A percentile compares a stretch with the other conserved stretches of the same genome.
Conservation (phyloP, 768 basidiomycete species). For the Calocybe cyanea region DNA sequence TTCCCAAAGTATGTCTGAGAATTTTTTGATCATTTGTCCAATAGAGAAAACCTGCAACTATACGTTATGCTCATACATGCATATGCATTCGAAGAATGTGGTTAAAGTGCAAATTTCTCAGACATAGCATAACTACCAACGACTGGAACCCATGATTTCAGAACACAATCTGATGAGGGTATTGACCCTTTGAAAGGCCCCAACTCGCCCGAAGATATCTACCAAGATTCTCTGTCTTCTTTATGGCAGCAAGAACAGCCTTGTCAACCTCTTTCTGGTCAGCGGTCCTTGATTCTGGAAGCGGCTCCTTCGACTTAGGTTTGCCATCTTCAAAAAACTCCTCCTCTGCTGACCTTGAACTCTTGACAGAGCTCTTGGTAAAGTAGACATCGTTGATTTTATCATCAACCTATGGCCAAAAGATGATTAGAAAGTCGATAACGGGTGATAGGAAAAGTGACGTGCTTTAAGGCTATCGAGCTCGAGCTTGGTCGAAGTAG, state of each 20-base stretch:
- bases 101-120: constrained; percentile 35
- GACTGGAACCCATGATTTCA: constrained; percentile 35
- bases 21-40: too few relatives aligned
- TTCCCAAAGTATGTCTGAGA: too few relatives aligned
- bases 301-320: constrained; percentile 82
- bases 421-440: neutral
- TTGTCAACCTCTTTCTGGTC: constrained; percentile 90
- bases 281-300: constrained; percentile 81
- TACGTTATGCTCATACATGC: too few relatives aligned
- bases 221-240: constrained; percentile 84
- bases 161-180: constrained; percentile 92
- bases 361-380: constrained; percentile 69
- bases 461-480: constrained; percentile 69
- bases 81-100: too few relatives aligned
- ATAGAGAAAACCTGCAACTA: too few relatives aligned
- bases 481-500: constrained; percentile 93
- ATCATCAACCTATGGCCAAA: constrained; percentile 60
- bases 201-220: constrained; percentile 93
- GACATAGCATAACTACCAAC: constrained; percentile 24
- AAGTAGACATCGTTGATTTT: constrained; percentile 96
- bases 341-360: constrained; percentile 79
- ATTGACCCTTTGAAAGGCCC: constrained; percentile 96
- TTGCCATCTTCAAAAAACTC: constrained; percentile 97
- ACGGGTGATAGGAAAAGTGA: constrained; percentile 13
- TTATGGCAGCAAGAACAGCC: constrained; percentile 76